Base-by-base conservation (phyloP, 1,284 basidiomycete genomes). In the Microbotryum violaceum region DNA sequence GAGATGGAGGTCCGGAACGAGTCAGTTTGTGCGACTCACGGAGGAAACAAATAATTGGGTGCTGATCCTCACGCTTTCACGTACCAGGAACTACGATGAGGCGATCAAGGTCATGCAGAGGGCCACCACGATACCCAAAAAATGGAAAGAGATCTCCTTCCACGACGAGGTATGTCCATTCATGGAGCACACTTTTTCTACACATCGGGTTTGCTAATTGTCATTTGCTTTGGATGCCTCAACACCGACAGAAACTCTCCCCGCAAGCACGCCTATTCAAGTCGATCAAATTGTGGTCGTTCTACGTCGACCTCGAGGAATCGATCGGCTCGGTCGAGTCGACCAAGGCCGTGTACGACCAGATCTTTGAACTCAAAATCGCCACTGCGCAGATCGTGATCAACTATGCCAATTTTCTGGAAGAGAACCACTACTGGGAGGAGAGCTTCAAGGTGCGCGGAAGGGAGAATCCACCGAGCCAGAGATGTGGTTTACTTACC, bases 371-470 rank as follows among this genome's bases (percentile, higher is more conserved):
- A 71, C 82, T 99, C 66, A 88, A 92, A 68, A 98, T 99, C 63
- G 96, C 96, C n/a, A 98, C 97, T 72, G 93, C 96, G 7, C 92
- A 80, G 75, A 84, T 94, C 69, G 93, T 98, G 70, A 84, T 98
- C 75, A 98, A 99, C 76, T 98, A 96, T 70, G 93, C 96, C 1
- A 83, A 86, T 18, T 99, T 98, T 82, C 78, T 99, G 57, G 94
- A 98, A 75, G 93, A 97, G 74, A 92, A 97, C 78, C 84, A 91
- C 70, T 99, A 98, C 78, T 98, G 88, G 76, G 96, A 99, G 72
- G 96, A 98, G 73, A 89, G 89, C 73, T 98, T 98, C 84, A 97
- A 94, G 82, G 89, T 85, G 67, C 53, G 74, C 69, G 16, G 27
- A 6, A 10, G 42, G 6, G 20, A 18, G 12, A 5, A 6, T 14